phyloP scores from a whole-genome alignment of 768 basidiomycete species.

The Hericium alpestre region DNA sequence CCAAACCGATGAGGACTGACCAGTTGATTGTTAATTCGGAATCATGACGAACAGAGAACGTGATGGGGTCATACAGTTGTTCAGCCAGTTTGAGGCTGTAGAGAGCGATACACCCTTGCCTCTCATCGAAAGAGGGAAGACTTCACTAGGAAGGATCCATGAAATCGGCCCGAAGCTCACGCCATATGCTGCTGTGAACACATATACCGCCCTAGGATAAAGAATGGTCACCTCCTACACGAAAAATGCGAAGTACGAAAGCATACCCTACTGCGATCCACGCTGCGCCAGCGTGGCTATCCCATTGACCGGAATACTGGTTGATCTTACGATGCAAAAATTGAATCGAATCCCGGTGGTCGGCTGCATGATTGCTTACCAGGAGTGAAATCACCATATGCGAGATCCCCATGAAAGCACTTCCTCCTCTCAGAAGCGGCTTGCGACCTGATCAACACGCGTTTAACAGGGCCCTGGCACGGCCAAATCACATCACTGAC shows the following conservation, averaged over 20 bases:
- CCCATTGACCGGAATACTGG: constrained; percentile 46
- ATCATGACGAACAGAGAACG: not conserved
- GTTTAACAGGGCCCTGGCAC: not conserved
- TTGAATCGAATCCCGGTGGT: not conserved
- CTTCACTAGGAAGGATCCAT: constrained; percentile 78
- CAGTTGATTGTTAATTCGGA: not conserved
- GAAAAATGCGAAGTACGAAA: not conserved
- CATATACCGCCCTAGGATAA: constrained; percentile 39
- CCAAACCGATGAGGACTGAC: constrained; percentile 63
- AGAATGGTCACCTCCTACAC: not conserved
- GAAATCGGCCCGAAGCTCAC: constrained; percentile 70
- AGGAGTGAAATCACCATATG: constrained; percentile 58
- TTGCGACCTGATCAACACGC: constrained; percentile 38
- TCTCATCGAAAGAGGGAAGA: constrained; percentile 70
- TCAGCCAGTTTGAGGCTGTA: constrained; percentile 79
- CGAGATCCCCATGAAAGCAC: constrained; percentile 50
- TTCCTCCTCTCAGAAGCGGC: constrained; percentile 55
- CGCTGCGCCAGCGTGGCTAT: constrained; percentile 42
- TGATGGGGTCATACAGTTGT: constrained; percentile 40
- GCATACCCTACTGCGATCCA: constrained; percentile 61
- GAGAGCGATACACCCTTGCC: constrained; percentile 76
- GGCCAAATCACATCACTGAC: not conserved
- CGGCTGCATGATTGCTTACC: constrained; percentile 25
- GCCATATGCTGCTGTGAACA: constrained; percentile 71
- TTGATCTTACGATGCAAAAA: constrained; percentile 27